Evolutionary conservation across 2,329 filamentous ascomycete species (phyloP), one percentile per base, ranked within the genome.

Genomic region (Gnomoniopsis smithogilvyi): DNA sequence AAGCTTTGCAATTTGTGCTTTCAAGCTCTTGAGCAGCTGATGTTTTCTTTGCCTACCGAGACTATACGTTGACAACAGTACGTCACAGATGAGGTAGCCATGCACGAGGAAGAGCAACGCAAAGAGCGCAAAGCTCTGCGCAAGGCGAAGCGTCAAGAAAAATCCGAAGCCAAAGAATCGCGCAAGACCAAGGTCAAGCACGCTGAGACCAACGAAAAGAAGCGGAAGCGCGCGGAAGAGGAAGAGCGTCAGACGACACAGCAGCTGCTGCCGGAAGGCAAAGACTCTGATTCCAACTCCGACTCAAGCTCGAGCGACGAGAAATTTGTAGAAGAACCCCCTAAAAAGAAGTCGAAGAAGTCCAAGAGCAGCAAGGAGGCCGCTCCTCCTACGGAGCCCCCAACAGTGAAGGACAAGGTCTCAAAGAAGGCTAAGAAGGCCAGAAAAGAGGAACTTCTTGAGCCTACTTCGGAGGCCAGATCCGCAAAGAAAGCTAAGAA

Each of bases 391-490:
- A 19, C 17, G 6, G 43, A 46, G 12, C 43, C n/a, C 43, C 15
- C 43, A n/a, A 46, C 19, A 19, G 21, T 21, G 43, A 41, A 41
- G 38, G 38, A 41, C 38, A 41, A 41, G n/a, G 19, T 19, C 3
- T 8, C 14, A 11, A 33, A 33, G 49, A 34, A 53, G 38, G 34
- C 48, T n/a, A 12, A 41, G 11, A 14, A 11, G 53, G 41, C n/a
- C n/a, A 49, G 51, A 41, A 26, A 62, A 26, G 52, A 60, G 34
- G 47, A 26, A n/a, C 15, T 14, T 1, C 26, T 10, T 24, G 38
- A 78, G 65, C 68, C 78, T 50, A 70, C 68, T 17, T 74, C 74
- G 67, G 71, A 72, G 58, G 58, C 61, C 38, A 67, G 67, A 36
- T 62, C 63, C 8, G 61, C 64, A 56, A 61, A 62, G n/a, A 36